Percentiles rank a stretch among this genome's conserved stretches.
Conservation (phyloP, 2,329 filamentous ascomycete genomes). For the Tolypocladium ophioglossoides region DNA sequence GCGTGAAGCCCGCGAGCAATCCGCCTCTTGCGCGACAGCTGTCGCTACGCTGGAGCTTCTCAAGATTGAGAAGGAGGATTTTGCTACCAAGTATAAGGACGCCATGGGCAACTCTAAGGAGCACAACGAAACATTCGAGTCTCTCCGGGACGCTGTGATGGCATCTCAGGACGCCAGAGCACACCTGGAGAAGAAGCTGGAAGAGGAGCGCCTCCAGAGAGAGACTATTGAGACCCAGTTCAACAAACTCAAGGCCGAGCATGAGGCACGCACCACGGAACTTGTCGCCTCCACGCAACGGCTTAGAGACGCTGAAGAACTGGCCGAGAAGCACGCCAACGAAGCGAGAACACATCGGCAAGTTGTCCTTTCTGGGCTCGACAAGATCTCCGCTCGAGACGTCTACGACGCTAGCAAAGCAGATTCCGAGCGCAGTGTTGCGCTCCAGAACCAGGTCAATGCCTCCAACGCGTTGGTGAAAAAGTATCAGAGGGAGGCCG, state of each 20-base stretch:
- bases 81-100: slow-evolving; percentile 59
- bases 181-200: slow-evolving; percentile 69
- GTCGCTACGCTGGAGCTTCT: slow-evolving; percentile 63
- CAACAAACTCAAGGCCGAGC: slow-evolving; percentile 65
- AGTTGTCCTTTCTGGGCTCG: slow-evolving; percentile 72
- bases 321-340: slow-evolving; percentile 75
- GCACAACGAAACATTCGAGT: slow-evolving; percentile 59
- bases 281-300: slow-evolving; percentile 64
- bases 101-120: slow-evolving; percentile 56
- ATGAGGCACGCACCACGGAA: slow-evolving; percentile 70
- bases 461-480: slow-evolving; percentile 70
- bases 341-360: slow-evolving; percentile 80
- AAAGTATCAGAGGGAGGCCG: slow-evolving; percentile 82
- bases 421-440: slow-evolving; percentile 55
- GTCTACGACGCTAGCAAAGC: slow-evolving; percentile 33
- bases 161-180: slow-evolving; percentile 69
- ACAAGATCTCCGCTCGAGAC: slow-evolving; percentile 54
- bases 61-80: slow-evolving; percentile 75
- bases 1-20: slow-evolving; percentile 68
- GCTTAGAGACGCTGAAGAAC: slow-evolving; percentile 74
- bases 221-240: slow-evolving; percentile 71
- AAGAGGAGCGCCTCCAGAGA: slow-evolving; percentile 69
- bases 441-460: slow-evolving; percentile 71
- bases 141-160: slow-evolving; percentile 65
- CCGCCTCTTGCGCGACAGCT: slow-evolving; percentile 67